phyloP scores from a whole-genome alignment of 176 grass and related monocot genomes.

The Lolium multiflorum region DNA sequence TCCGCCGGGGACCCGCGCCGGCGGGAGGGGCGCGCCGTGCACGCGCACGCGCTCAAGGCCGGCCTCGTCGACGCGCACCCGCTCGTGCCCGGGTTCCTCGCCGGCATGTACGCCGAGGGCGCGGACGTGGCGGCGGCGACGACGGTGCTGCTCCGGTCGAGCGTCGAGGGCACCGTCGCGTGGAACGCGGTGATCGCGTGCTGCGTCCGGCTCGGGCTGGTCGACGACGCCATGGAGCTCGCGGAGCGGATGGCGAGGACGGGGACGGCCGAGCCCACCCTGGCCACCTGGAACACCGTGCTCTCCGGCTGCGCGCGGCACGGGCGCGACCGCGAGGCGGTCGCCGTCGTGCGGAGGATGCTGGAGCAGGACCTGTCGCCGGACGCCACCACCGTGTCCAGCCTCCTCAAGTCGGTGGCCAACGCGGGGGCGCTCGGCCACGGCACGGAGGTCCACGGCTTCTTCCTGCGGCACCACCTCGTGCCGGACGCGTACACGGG shows the following conservation, averaged over 20 bases:
- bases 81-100: constrained; percentile 77
- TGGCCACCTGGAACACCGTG: constrained; percentile 81
- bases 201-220: constrained; percentile 72
- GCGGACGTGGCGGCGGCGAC: constrained; percentile 52
- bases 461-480: constrained; percentile 58
- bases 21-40: constrained; percentile 62
- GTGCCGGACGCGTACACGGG: constrained; percentile 60
- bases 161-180: constrained; percentile 40
- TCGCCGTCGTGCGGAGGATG: constrained; percentile 52
- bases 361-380: constrained; percentile 49
- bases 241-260: constrained; percentile 53
- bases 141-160: constrained; percentile 61
- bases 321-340: constrained; percentile 51
- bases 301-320: constrained; percentile 72
- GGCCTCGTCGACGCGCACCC: constrained; percentile 35
- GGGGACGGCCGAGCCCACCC: constrained; percentile 48
- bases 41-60: constrained; percentile 57
- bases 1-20: neutral
- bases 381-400: constrained; percentile 60
- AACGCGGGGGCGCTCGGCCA: constrained; percentile 48
- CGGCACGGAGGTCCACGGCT: constrained; percentile 69
- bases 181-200: constrained; percentile 89
- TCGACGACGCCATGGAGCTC: constrained; percentile 71
- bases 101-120: constrained; percentile 89
- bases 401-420: constrained; percentile 68